phyloP scores from a whole-genome alignment of 1,139 yeast species.

The Taphrina communis region DNA sequence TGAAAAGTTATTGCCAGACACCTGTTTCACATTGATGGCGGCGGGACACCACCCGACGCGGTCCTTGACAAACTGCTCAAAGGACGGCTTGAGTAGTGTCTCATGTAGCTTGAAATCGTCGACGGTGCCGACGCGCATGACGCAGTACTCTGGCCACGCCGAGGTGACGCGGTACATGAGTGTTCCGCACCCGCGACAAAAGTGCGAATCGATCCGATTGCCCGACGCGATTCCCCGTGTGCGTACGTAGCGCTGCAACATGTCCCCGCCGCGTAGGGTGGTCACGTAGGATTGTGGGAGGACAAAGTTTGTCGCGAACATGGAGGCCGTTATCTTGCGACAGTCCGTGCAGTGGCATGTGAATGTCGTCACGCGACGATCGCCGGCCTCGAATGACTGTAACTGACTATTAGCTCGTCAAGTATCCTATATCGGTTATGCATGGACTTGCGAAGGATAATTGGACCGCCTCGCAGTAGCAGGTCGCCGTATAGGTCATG shows the following conservation, averaged over 20 bases:
- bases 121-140: constrained; percentile 24
- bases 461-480: constrained; percentile 12
- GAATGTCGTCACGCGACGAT: constrained; percentile 6
- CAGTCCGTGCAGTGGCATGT: constrained; percentile 21
- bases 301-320: constrained; percentile 12
- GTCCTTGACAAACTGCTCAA: constrained; percentile 9
- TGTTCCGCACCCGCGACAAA: constrained; percentile 8
- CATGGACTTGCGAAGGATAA: constrained; percentile 1
- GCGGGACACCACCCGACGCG: constrained; percentile 12
- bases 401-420: background rate
- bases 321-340: constrained; percentile 19
- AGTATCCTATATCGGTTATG: background rate
- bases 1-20: background rate
- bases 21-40: constrained; percentile 4
- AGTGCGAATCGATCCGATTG: background rate
- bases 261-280: background rate
- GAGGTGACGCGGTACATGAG: constrained; percentile 6
- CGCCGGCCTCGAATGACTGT: constrained; percentile 9
- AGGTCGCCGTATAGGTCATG: constrained; percentile 11
- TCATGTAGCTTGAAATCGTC: constrained; percentile 5
- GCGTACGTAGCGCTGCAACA: background rate
- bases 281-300: background rate
- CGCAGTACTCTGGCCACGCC: constrained; percentile 6
- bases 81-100: constrained; percentile 1
- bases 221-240: background rate